Evolutionary conservation across 345 rosid genomes (phyloP).

Genomic region (Brassica rapa): DNA sequence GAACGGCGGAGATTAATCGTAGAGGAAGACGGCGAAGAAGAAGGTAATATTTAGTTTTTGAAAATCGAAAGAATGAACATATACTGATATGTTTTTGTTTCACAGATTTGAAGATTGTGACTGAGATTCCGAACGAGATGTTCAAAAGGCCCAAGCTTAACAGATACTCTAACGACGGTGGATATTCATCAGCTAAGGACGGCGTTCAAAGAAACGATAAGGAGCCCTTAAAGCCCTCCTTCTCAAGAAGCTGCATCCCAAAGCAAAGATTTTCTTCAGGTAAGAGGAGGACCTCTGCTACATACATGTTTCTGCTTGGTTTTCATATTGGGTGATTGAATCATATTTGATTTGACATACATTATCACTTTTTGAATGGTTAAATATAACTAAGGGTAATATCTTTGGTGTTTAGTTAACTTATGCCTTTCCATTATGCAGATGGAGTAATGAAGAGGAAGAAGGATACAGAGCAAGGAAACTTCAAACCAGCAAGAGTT

Average conservation of each 20-base stretch:
- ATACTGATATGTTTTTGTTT: neutral
- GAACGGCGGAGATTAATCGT: neutral
- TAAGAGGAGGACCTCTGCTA: neutral
- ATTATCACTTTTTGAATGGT: neutral
- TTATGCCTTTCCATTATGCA: neutral
- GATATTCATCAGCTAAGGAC: neutral
- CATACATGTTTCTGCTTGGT: neutral
- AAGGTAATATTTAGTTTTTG: conserved; percentile 3
- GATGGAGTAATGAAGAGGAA: conserved; percentile 11
- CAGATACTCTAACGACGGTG: conserved; percentile 12
- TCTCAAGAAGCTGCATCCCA: conserved; percentile 31
- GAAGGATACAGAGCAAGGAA: conserved; percentile 5
- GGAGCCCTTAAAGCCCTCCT: conserved; percentile 39
- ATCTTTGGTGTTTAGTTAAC: neutral
- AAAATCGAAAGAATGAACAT: neutral
- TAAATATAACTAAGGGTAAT: neutral
- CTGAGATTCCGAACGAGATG: conserved; percentile 49
- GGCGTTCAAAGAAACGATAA: neutral
- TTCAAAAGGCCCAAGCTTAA: conserved; percentile 61
- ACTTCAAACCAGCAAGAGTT: neutral
- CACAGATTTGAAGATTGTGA: conserved; percentile 48
- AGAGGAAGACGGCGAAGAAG: conserved; percentile 40
- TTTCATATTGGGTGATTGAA: neutral
- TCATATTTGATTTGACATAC: neutral
- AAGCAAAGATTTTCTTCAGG: neutral